A percentile compares a stretch with the other conserved stretches of the same genome.
Evolutionary conservation across 2,329 filamentous ascomycete genomes (phyloP).

Genomic region (Cercospora janseana): DNA sequence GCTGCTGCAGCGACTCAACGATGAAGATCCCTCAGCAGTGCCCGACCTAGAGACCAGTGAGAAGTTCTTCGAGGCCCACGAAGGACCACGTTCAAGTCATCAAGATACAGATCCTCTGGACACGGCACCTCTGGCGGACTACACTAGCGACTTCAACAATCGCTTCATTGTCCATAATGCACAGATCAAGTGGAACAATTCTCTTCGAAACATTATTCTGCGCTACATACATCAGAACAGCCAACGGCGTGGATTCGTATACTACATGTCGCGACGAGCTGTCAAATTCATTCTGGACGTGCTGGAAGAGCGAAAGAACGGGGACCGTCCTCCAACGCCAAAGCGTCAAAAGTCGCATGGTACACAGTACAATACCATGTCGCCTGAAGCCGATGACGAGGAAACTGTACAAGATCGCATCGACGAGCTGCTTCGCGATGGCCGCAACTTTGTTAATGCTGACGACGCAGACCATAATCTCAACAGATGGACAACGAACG

Average conservation of each 20-base stretch:
- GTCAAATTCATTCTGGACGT: slow-evolving; percentile 99
- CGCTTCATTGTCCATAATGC: slow-evolving; percentile 97
- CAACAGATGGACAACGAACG: slow-evolving; percentile 42
- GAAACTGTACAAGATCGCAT: slow-evolving; percentile 79
- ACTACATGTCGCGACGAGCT: slow-evolving; percentile 92
- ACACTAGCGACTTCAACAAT: slow-evolving; percentile 94
- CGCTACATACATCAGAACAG: slow-evolving; percentile 97
- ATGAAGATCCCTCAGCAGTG: slow-evolving; percentile 54
- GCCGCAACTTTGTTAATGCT: slow-evolving; percentile 74
- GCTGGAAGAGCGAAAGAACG: slow-evolving; percentile 86
- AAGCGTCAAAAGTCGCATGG: slow-evolving; percentile 29
- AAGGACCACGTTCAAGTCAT: slow-evolving; percentile 45
- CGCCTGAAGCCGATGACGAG: slow-evolving; percentile 57
- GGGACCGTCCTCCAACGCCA: slow-evolving; percentile 47
- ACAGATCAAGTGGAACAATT: slow-evolving; percentile 98
- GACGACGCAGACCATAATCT: slow-evolving; percentile 56
- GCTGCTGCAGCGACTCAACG: slow-evolving; percentile 55
- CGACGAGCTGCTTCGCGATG: slow-evolving; percentile 78
- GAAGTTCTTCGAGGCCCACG: slow-evolving; percentile 50
- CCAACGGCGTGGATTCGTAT: slow-evolving; percentile 92
- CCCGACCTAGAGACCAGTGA: slow-evolving; percentile 47
- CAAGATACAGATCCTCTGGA: slow-evolving; percentile 58
- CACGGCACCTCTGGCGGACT: slow-evolving; percentile 70
- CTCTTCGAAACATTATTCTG: slow-evolving; percentile 89
- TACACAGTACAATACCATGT: slow-evolving; percentile 33